Evolutionary conservation across 192 early-diverging fungal genomes (phyloP).

Genomic region (Piromyces finnis): DNA sequence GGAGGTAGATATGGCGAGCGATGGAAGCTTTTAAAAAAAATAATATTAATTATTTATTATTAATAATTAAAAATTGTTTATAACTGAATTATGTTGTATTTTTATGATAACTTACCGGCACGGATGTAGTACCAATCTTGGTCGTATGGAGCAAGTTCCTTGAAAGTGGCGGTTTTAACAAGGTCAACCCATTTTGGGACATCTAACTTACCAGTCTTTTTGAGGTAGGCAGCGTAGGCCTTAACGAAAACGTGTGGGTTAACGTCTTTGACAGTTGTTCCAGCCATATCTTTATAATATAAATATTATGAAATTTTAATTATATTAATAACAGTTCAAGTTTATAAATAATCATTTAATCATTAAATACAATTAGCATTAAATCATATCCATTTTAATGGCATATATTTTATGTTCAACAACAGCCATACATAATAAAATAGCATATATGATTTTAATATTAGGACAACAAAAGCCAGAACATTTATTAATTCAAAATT

Average conservation of each 20-base stretch:
- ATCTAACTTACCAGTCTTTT: constrained; percentile 94
- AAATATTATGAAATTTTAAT: too few relatives aligned
- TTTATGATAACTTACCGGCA: constrained; percentile 41
- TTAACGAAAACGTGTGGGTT: constrained; percentile 85
- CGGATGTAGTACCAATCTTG: constrained; percentile 99
- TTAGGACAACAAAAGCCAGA: too few relatives aligned
- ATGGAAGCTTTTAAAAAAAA: constrained; percentile 43
- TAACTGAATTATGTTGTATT: too few relatives aligned
- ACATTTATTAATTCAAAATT: too few relatives aligned
- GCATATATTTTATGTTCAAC: too few relatives aligned
- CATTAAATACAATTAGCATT: too few relatives aligned
- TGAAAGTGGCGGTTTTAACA: constrained; percentile 93
- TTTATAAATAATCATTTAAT: too few relatives aligned
- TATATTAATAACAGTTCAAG: too few relatives aligned
- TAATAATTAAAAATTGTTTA: too few relatives aligned
- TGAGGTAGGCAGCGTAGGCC: constrained; percentile 98
- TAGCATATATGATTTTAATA: too few relatives aligned
- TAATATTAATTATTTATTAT: neutral
- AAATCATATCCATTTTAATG: too few relatives aligned
- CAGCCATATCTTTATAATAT: neutral
- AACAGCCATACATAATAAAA: too few relatives aligned
- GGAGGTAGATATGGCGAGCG: constrained; percentile 98
- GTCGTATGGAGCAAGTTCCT: constrained; percentile 96
- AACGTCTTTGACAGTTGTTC: constrained; percentile 88
- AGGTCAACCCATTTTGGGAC: constrained; percentile 98